Percentiles rank a stretch among this genome's conserved stretches.
Conservation (phyloP, 305 asterid species). For the Fraxinus albicans region DNA sequence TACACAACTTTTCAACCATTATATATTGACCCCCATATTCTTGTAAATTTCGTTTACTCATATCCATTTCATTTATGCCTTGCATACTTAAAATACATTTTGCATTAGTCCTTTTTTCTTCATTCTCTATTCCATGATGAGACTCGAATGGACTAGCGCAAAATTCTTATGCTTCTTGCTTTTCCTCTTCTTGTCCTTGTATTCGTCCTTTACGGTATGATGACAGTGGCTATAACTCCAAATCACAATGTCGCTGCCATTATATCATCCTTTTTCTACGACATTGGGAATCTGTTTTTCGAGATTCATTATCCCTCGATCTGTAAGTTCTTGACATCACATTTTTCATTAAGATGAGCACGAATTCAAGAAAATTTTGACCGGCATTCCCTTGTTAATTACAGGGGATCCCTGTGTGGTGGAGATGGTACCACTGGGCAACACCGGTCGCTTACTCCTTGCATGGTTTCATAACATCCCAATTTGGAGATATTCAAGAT, state of each 20-base stretch:
- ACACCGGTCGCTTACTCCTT: slow-evolving; percentile 42
- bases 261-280: slow-evolving; percentile 38
- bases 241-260: slow-evolving; percentile 42
- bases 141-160: slow-evolving; percentile 38
- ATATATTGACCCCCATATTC: too few relatives aligned
- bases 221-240: slow-evolving; percentile 47
- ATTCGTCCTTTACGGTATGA: slow-evolving; percentile 48
- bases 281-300: slow-evolving; percentile 38
- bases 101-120: too few relatives aligned
- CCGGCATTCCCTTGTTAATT: neutral
- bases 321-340: slow-evolving; percentile 31
- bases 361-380: neutral
- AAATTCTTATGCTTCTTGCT: slow-evolving; percentile 47
- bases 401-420: slow-evolving; percentile 51
- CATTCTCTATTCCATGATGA: slow-evolving; percentile 45
- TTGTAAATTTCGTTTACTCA: too few relatives aligned
- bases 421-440: slow-evolving; percentile 58
- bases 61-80: too few relatives aligned
- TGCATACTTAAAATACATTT: too few relatives aligned
- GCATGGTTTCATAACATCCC: slow-evolving; percentile 40
- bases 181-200: slow-evolving; percentile 37
- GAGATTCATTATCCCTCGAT: slow-evolving; percentile 47
- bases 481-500: slow-evolving; percentile 41
- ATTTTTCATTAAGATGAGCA: neutral
- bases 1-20: too few relatives aligned